Evolutionary conservation across 2,329 filamentous ascomycete genomes (phyloP).

Genomic region (Fusarium oligoseptatum): DNA sequence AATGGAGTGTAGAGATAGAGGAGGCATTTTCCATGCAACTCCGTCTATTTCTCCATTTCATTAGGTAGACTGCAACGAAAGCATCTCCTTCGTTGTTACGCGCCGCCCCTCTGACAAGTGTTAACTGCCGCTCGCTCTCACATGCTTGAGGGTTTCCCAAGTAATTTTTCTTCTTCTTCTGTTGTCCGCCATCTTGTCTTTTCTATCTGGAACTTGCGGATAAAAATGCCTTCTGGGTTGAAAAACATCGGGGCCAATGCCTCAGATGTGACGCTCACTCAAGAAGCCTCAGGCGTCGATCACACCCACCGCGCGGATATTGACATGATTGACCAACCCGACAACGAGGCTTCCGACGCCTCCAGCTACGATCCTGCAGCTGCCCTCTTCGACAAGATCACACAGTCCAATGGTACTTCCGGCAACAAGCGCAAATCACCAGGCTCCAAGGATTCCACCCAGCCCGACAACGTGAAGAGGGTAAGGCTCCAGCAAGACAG

Average conservation of each 20-base stretch:
- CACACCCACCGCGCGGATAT: slow-evolving; percentile 19
- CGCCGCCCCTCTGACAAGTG: slow-evolving; percentile 40
- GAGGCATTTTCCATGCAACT: neutral
- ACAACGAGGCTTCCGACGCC: slow-evolving; percentile 29
- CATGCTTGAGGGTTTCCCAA: slow-evolving; percentile 28
- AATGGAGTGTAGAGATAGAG: slow-evolving; percentile 7
- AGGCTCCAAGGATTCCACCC: slow-evolving; percentile 13
- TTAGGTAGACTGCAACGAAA: slow-evolving; percentile 11
- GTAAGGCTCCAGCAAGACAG: slow-evolving; percentile 34
- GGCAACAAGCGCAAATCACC: slow-evolving; percentile 41
- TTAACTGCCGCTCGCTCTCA: slow-evolving; percentile 26
- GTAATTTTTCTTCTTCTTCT: slow-evolving; percentile 16
- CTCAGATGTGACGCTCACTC: slow-evolving; percentile 25
- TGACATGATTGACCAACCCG: slow-evolving; percentile 21
- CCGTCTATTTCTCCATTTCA: slow-evolving; percentile 2
- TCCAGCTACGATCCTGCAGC: slow-evolving; percentile 28
- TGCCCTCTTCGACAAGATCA: slow-evolving; percentile 19
- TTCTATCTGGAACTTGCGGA: slow-evolving; percentile 6
- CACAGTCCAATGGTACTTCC: slow-evolving; percentile 5
- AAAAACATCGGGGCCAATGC: slow-evolving; percentile 10
- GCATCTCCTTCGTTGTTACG: slow-evolving; percentile 13
- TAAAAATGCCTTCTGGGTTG: slow-evolving; percentile 27
- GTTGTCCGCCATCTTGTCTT: neutral
- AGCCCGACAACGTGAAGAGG: slow-evolving; percentile 36
- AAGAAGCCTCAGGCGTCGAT: slow-evolving; percentile 17